Evolutionary conservation across 495 filamentous ascomycete genomes (phyloP).

Genomic region (Penicillium malachiteum): DNA sequence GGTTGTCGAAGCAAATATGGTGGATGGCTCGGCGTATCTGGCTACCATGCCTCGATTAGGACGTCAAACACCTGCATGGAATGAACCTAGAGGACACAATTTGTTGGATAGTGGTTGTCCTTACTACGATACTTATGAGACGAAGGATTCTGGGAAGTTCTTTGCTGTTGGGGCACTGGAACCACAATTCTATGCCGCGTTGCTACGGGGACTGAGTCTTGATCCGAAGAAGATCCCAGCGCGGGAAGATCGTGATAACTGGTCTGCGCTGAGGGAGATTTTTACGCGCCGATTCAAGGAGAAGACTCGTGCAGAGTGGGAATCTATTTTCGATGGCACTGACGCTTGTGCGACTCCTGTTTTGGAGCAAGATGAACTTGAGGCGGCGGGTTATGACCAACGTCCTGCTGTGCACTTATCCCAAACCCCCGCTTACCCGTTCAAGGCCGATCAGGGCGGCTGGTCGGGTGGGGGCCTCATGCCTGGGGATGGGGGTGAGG

Average conservation of each 20-base stretch:
- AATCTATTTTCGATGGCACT: slow-evolving; percentile 76
- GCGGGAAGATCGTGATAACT: slow-evolving; percentile 56
- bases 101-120: slow-evolving; percentile 80
- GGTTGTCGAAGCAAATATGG: slow-evolving; percentile 95
- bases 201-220: slow-evolving; percentile 67
- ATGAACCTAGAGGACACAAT: slow-evolving; percentile 67
- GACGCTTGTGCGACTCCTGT: slow-evolving; percentile 94
- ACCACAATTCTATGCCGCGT: slow-evolving; percentile 71
- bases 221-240: slow-evolving; percentile 50
- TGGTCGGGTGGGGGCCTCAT: slow-evolving; percentile 60
- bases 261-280: slow-evolving; percentile 59
- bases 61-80: slow-evolving; percentile 58
- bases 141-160: slow-evolving; percentile 70
- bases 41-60: slow-evolving; percentile 70
- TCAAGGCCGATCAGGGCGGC: slow-evolving; percentile 58
- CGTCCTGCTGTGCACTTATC: slow-evolving; percentile 69
- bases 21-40: slow-evolving; percentile 79
- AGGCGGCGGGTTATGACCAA: slow-evolving; percentile 68
- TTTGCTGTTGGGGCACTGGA: slow-evolving; percentile 93
- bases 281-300: slow-evolving; percentile 66
- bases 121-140: slow-evolving; percentile 86
- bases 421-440: slow-evolving; percentile 60
- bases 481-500: slow-evolving; percentile 70
- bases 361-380: slow-evolving; percentile 69
- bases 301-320: slow-evolving; percentile 82